These are phyloP conservation scores for Paragyromitra xinjiangensis DNA, from an alignment of 495 filamentous ascomycete genomes.

Conservation along the genomic window DNA sequence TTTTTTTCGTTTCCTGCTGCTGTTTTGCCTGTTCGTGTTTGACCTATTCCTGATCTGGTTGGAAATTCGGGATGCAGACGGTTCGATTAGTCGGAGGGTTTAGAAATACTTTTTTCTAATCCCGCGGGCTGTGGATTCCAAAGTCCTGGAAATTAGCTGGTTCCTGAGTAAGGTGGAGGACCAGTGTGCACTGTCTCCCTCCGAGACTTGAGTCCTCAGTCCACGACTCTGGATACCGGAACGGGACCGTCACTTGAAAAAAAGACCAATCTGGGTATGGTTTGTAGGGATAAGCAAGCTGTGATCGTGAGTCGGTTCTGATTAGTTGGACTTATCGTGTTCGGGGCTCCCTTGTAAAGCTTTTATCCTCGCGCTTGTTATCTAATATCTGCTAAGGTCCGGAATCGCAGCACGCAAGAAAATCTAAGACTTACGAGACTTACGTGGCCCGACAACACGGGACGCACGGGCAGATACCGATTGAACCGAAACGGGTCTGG, in stretches of 20 bases:
- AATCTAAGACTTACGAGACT: constrained; percentile 29
- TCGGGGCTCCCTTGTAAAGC: constrained; percentile 4
- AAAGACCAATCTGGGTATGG: not conserved
- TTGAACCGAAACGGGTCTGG: constrained; percentile 25
- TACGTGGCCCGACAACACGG: constrained; percentile 49
- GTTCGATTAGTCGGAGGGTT: constrained; percentile 11
- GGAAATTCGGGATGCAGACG: not conserved
- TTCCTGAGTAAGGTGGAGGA: constrained; percentile 18
- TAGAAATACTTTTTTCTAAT: constrained; percentile 15
- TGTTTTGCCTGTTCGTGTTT: not conserved
- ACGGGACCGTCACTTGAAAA: constrained; percentile 3
- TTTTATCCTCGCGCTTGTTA: constrained; percentile 30
- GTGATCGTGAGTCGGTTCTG: not conserved
- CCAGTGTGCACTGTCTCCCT: constrained; percentile 6
- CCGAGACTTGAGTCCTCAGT: not conserved
- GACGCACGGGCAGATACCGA: constrained; percentile 28
- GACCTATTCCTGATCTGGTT: not conserved
- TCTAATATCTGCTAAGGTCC: constrained; percentile 9
- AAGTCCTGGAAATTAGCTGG: constrained; percentile 17
- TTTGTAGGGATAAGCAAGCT: constrained; percentile 2
- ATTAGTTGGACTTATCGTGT: constrained; percentile 19
- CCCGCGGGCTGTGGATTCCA: constrained; percentile 3
- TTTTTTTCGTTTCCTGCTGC: not conserved
- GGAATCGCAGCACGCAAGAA: constrained; percentile 31
- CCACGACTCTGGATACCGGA: constrained; percentile 15